Evolutionary conservation across 768 basidiomycete species (phyloP).

Genomic region (Pholiota conissans): DNA sequence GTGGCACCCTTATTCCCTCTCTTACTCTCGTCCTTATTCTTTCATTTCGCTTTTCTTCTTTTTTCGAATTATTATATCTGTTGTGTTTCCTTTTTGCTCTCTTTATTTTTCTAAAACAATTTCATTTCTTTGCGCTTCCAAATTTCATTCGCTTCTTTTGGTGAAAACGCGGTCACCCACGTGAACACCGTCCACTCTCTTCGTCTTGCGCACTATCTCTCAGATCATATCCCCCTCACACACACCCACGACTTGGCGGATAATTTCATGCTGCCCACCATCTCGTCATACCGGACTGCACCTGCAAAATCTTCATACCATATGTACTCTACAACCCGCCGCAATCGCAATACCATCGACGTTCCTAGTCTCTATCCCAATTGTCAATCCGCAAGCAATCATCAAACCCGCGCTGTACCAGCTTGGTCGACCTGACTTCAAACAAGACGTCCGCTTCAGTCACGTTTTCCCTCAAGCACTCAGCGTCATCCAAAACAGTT

Average conservation of each 20-base stretch:
- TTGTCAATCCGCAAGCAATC: no score
- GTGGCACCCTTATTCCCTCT: slow-evolving; percentile 51
- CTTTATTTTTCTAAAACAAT: slow-evolving; percentile 21
- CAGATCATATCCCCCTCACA: slow-evolving; percentile 2
- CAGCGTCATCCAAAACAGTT: not conserved
- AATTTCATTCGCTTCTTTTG: slow-evolving; percentile 23
- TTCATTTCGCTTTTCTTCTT: slow-evolving; percentile 20
- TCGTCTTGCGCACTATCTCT: slow-evolving; percentile 9
- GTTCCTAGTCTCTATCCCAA: no score
- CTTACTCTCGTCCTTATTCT: slow-evolving; percentile 19
- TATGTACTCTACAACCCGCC: slow-evolving; percentile 21
- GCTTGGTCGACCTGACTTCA: slow-evolving; percentile 2
- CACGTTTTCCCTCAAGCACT: not conserved
- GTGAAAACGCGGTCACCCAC: slow-evolving; percentile 7
- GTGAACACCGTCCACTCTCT: slow-evolving; percentile 25
- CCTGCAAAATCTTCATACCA: slow-evolving; percentile 19
- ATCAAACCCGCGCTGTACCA: not conserved
- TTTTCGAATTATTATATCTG: slow-evolving; percentile 32
- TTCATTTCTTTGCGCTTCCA: slow-evolving; percentile 17
- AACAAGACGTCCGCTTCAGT: not conserved
- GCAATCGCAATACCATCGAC: slow-evolving; percentile 7
- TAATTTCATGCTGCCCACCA: slow-evolving; percentile 17
- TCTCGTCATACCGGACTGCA: slow-evolving; percentile 17
- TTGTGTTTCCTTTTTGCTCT: slow-evolving; percentile 34
- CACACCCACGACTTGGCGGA: slow-evolving; percentile 15